phyloP scores from a whole-genome alignment of 2,329 filamentous ascomycete genomes.

The Celoporthe dispersa region DNA sequence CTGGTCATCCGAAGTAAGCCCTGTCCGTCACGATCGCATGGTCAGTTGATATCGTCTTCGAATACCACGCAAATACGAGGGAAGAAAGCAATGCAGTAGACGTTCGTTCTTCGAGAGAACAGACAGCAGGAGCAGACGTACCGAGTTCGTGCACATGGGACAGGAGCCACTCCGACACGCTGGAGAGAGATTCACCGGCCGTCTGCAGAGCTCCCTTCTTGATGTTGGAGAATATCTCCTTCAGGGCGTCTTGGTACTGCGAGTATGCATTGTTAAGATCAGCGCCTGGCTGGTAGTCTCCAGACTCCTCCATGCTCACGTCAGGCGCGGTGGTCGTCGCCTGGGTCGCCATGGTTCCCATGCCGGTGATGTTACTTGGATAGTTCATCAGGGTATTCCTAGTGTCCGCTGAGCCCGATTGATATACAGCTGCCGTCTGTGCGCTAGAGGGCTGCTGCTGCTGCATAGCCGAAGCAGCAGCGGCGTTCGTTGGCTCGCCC shows the following conservation, averaged over 20 bases:
- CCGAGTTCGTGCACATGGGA: slow-evolving; percentile 60
- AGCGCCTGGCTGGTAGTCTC: slow-evolving; percentile 55
- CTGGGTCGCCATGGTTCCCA: slow-evolving; percentile 51
- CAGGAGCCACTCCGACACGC: slow-evolving; percentile 60
- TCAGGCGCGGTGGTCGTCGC: slow-evolving; percentile 45
- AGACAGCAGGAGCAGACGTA: slow-evolving; percentile 42
- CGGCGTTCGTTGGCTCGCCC: slow-evolving; percentile 65
- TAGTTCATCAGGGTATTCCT: slow-evolving; percentile 59
- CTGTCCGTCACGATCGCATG: slow-evolving; percentile 49
- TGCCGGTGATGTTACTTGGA: slow-evolving; percentile 49
- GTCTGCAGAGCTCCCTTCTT: slow-evolving; percentile 54
- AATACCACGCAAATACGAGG: neutral
- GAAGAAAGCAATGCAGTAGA: neutral
- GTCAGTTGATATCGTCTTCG: slow-evolving; percentile 15
- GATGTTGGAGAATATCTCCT: slow-evolving; percentile 73
- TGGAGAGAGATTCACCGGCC: slow-evolving; percentile 57
- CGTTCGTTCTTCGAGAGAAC: neutral
- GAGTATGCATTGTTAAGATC: slow-evolving; percentile 71
- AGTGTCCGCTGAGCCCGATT: slow-evolving; percentile 61
- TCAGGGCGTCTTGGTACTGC: slow-evolving; percentile 64
- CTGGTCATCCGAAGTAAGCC: slow-evolving; percentile 82
- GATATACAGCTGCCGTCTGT: slow-evolving; percentile 67
- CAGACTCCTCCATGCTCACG: slow-evolving; percentile 60
- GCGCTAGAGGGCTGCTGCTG: slow-evolving; percentile 51
- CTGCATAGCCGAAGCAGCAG: slow-evolving; percentile 60